phyloP scores from a whole-genome alignment of 2,329 filamentous ascomycete genomes.

The Iodosphaeria phyllophila region DNA sequence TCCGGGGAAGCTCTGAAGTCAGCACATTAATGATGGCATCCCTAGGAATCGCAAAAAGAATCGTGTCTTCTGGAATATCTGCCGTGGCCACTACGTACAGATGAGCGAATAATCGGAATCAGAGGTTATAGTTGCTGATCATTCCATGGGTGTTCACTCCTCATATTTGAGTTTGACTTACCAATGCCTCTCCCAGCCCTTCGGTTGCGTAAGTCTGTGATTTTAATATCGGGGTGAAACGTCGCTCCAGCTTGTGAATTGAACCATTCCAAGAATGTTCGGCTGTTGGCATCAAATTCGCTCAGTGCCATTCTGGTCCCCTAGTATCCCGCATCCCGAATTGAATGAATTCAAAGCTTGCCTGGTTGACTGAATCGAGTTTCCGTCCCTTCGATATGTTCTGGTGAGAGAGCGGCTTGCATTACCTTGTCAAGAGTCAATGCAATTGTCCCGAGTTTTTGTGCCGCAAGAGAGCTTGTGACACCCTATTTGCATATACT shows the following conservation, averaged over 20 bases:
- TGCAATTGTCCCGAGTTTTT: too few relatives aligned
- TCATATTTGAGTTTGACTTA: constrained; percentile 12
- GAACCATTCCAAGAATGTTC: constrained; percentile 35
- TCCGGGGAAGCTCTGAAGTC: constrained; percentile 48
- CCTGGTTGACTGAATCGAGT: too few relatives aligned
- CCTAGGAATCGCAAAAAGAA: constrained; percentile 66
- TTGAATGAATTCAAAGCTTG: not conserved
- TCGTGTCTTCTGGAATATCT: constrained; percentile 55
- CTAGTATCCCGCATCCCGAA: too few relatives aligned
- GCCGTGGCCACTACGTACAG: constrained; percentile 40
- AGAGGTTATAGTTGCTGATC: too few relatives aligned
- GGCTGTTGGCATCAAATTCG: constrained; percentile 22
- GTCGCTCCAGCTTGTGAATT: constrained; percentile 28
- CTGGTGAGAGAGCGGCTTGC: too few relatives aligned
- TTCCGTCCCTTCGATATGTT: too few relatives aligned
- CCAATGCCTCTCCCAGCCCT: constrained; percentile 36
- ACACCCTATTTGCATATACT: too few relatives aligned
- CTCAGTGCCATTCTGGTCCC: constrained; percentile 14
- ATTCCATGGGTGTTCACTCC: constrained; percentile 58
- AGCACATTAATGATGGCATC: constrained; percentile 49
- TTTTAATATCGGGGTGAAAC: constrained; percentile 31
- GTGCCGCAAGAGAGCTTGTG: too few relatives aligned
- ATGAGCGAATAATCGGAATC: constrained; percentile 7
- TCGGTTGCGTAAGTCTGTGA: constrained; percentile 29
- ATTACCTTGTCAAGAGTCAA: too few relatives aligned